A percentile compares a stretch with the other conserved stretches of the same genome.
These are phyloP conservation scores for Solanum arcanum DNA, from an alignment of 257 asterid genomes.

Conservation along the genomic window DNA sequence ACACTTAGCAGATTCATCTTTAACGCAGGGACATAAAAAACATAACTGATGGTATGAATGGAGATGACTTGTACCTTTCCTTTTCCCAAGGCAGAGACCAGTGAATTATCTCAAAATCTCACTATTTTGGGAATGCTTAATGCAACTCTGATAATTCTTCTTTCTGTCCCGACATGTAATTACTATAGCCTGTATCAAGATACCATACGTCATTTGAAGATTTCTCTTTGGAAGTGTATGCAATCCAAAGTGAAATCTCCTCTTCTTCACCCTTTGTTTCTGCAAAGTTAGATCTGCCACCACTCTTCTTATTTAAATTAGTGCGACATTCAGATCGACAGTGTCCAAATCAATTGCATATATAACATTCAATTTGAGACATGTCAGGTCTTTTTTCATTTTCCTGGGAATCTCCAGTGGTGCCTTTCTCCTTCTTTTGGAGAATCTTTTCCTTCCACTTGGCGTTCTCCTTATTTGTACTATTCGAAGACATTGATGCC, in stretches of 20 bases:
- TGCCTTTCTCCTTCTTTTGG: not conserved
- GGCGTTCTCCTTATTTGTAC: not conserved
- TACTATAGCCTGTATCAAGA: not conserved
- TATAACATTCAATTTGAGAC: not conserved
- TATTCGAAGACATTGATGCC: not conserved
- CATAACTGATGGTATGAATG: not conserved
- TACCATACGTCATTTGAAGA: not conserved
- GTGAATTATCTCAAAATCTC: not conserved
- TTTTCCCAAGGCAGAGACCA: too few relatives aligned
- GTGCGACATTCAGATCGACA: not conserved
- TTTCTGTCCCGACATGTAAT: not conserved
- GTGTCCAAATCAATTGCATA: not conserved
- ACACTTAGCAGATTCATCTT: not conserved
- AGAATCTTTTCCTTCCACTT: not conserved
- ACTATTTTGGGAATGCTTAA: not conserved
- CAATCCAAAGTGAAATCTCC: not conserved
- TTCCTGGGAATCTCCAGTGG: not conserved
- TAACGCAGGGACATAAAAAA: not conserved
- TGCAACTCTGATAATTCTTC: too few relatives aligned
- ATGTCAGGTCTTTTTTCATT: not conserved
- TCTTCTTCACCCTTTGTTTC: not conserved
- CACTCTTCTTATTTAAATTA: not conserved
- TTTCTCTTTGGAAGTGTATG: not conserved
- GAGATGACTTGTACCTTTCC: not conserved
- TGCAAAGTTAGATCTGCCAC: not conserved